Evolutionary conservation across 495 filamentous ascomycete species (phyloP).

Genomic region (Penicillium alfredii): DNA sequence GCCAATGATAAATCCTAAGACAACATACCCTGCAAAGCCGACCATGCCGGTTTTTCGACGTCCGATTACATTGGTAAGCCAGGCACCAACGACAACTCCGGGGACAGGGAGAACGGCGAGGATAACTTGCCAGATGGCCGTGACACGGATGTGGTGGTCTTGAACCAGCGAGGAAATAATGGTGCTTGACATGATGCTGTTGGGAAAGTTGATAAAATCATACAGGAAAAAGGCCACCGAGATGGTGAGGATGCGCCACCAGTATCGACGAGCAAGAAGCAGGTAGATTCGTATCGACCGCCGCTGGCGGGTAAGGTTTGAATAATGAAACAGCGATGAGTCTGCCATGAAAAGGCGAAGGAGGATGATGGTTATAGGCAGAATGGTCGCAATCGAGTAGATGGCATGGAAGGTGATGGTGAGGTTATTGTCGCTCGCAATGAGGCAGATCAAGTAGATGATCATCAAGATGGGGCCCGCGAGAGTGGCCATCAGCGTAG

Average conservation of each 20-base stretch:
- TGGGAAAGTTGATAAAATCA: constrained; percentile 35
- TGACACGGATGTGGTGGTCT: constrained; percentile 26
- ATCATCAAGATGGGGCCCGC: constrained; percentile 30
- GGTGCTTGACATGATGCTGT: constrained; percentile 35
- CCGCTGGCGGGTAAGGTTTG: constrained; percentile 22
- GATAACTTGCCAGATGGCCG: constrained; percentile 34
- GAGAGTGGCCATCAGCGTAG: constrained; percentile 30
- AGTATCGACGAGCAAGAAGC: constrained; percentile 25
- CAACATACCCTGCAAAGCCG: constrained; percentile 28
- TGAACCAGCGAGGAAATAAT: constrained; percentile 35
- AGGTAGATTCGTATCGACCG: constrained; percentile 18
- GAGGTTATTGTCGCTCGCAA: constrained; percentile 31
- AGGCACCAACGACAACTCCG: constrained; percentile 30
- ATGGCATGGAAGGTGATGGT: constrained; percentile 27
- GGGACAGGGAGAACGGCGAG: constrained; percentile 31
- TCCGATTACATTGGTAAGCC: constrained; percentile 29
- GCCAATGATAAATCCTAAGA: constrained; percentile 34
- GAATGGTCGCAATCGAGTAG: constrained; percentile 29
- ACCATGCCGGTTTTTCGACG: constrained; percentile 29
- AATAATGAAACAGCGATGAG: constrained; percentile 28
- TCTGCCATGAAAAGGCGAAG: constrained; percentile 32
- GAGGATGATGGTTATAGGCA: constrained; percentile 25
- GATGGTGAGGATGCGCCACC: constrained; percentile 24
- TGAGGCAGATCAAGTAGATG: constrained; percentile 29
- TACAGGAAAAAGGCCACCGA: constrained; percentile 33